These are phyloP conservation scores for Leccinum pseudoinsigne DNA, from an alignment of 1,284 basidiomycete species.

Conservation along the genomic window DNA sequence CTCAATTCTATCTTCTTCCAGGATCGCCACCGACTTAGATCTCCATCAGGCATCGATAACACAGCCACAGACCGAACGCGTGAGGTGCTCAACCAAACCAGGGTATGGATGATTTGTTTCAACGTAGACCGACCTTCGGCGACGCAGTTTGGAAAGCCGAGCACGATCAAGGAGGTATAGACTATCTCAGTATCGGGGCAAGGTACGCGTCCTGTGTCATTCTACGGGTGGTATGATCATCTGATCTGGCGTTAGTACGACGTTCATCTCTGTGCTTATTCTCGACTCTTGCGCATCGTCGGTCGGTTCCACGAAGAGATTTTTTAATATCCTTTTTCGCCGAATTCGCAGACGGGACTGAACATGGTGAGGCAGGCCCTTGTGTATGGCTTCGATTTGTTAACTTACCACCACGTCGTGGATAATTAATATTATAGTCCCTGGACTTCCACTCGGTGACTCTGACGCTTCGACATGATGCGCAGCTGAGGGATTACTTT, in stretches of 20 bases:
- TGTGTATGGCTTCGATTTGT: background rate
- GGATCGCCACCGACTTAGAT: conserved; percentile 84
- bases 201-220: conserved; percentile 38
- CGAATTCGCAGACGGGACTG: conserved; percentile 59
- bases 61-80: conserved; percentile 50
- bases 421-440: conserved; percentile 37
- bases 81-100: conserved; percentile 77
- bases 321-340: conserved; percentile 58
- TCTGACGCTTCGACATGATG: conserved; percentile 57
- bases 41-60: conserved; percentile 66
- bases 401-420: conserved; percentile 1
- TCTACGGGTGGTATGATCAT: background rate
- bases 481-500: conserved; percentile 53
- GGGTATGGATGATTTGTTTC: conserved; percentile 88
- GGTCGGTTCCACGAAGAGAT: conserved; percentile 74
- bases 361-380: conserved; percentile 55
- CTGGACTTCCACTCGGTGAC: conserved; percentile 62
- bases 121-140: conserved; percentile 81
- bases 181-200: conserved; percentile 58
- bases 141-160: conserved; percentile 83
- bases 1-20: conserved; percentile 14
- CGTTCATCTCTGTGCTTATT: conserved; percentile 73
- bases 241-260: conserved; percentile 50
- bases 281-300: conserved; percentile 66
- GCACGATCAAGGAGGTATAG: conserved; percentile 84